phyloP scores from a whole-genome alignment of 148 eudicot species.

The Rhododendron griersonianum region DNA sequence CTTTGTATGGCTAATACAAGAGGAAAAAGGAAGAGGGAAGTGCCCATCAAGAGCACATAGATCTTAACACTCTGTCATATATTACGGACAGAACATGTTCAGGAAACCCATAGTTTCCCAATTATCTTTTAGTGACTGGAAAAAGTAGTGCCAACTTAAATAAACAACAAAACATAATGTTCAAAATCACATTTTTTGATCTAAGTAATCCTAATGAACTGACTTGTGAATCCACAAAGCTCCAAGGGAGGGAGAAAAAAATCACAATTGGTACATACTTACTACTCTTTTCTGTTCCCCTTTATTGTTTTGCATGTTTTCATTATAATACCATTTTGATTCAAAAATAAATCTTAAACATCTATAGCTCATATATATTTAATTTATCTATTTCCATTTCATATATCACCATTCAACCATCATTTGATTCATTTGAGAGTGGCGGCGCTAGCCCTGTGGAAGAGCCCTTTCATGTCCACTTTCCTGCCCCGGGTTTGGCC shows the following conservation, averaged over 20 bases:
- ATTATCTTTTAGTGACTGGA: neutral
- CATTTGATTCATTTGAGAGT: neutral
- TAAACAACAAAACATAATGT: neutral
- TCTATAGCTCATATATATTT: neutral
- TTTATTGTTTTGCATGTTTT: neutral
- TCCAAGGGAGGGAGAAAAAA: neutral
- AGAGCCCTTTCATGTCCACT: neutral
- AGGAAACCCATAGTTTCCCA: neutral
- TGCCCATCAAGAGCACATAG: neutral
- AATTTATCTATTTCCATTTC: neutral
- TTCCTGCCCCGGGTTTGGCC: neutral
- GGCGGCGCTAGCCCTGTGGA: neutral
- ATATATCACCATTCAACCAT: neutral
- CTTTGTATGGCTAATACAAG: neutral
- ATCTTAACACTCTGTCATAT: neutral
- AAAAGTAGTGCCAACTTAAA: neutral
- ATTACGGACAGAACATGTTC: neutral
- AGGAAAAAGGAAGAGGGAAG: neutral
- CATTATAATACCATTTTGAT: neutral
- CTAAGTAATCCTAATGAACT: neutral
- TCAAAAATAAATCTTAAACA: neutral
- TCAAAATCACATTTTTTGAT: neutral
- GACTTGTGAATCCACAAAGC: neutral
- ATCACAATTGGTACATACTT: neutral
- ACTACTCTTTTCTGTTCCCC: neutral